phyloP scores from a whole-genome alignment of 306 rosid genomes.

The Cicer bijugum region DNA sequence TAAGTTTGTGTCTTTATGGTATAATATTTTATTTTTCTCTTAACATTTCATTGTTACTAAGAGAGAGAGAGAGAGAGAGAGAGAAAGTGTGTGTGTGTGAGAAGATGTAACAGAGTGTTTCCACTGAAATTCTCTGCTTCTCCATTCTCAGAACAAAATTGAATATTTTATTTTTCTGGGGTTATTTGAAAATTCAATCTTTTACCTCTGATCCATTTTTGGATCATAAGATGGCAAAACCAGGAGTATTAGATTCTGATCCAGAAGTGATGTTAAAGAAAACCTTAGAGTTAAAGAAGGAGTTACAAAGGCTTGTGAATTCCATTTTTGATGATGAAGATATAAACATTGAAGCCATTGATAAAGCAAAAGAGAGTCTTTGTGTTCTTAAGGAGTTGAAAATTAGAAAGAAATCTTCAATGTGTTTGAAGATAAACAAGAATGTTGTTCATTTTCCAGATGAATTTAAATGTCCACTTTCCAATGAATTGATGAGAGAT shows the following conservation, averaged over 20 bases:
- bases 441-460: constrained; percentile 58
- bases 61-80: constrained; percentile 7
- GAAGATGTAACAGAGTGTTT: constrained; percentile 45
- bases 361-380: constrained; percentile 65
- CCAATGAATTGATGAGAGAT: constrained; percentile 89
- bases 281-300: constrained; percentile 75
- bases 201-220: constrained; percentile 14
- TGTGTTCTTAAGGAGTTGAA: constrained; percentile 65
- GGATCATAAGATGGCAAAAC: constrained; percentile 64
- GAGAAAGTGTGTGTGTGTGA: neutral
- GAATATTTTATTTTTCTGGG: constrained; percentile 18
- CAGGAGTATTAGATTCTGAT: constrained; percentile 66
- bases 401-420: constrained; percentile 51
- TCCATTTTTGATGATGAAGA: constrained; percentile 69
- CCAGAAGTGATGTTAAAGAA: constrained; percentile 61
- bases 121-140: constrained; percentile 49
- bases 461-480: constrained; percentile 82
- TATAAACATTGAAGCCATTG: constrained; percentile 56
- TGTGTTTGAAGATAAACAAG: constrained; percentile 55
- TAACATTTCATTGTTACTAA: constrained; percentile 42
- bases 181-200: constrained; percentile 7
- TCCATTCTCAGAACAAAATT: constrained; percentile 42
- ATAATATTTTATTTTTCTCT: constrained; percentile 40
- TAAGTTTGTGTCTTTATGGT: constrained; percentile 33
- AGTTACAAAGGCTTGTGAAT: constrained; percentile 65